Evolutionary conservation across 345 rosid species (phyloP).

Genomic region (Eucalyptus tenuipes): DNA sequence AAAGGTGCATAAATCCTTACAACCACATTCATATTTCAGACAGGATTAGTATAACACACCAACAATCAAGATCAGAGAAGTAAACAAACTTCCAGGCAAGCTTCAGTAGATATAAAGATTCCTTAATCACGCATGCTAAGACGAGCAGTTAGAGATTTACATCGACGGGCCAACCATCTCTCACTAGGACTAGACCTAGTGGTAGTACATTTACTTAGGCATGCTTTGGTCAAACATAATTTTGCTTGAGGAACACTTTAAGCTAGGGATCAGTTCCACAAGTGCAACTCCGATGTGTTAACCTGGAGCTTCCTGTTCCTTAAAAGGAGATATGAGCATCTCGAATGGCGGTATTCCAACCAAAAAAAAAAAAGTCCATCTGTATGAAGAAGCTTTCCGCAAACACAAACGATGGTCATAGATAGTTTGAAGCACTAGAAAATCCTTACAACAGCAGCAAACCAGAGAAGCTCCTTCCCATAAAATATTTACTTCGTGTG

Average conservation of each 20-base stretch:
- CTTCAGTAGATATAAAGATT: neutral
- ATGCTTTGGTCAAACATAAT: neutral
- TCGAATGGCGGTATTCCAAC: neutral
- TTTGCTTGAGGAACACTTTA: neutral
- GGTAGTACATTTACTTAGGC: neutral
- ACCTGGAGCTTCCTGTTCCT: neutral
- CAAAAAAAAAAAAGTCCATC: neutral
- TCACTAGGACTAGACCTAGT: neutral
- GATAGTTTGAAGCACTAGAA: neutral
- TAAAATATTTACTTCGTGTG: neutral
- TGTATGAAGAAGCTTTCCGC: neutral
- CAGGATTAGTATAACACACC: neutral
- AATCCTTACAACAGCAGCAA: neutral
- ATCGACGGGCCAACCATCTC: neutral
- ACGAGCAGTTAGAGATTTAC: neutral
- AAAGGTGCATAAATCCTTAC: neutral
- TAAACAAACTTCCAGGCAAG: neutral
- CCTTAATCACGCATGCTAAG: neutral
- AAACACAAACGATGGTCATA: neutral
- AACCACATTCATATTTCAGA: neutral
- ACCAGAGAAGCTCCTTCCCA: neutral
- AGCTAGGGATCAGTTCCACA: neutral
- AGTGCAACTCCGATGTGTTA: neutral
- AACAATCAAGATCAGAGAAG: neutral
- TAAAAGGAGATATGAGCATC: neutral